Conservation (phyloP, 768 basidiomycete genomes). For the Auricularia sp. region DNA sequence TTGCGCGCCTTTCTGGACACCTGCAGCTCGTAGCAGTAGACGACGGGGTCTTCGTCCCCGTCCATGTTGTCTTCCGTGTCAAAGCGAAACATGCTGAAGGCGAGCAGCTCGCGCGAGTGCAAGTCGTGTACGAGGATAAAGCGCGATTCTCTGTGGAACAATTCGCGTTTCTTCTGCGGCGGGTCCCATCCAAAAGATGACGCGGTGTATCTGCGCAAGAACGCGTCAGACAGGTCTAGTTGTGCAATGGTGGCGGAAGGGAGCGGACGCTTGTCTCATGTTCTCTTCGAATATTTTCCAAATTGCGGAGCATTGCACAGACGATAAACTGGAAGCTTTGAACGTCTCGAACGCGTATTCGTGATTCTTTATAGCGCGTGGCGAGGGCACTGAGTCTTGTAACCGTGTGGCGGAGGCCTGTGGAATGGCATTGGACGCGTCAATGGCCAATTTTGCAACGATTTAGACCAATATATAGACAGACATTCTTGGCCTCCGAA, state of each 20-base stretch:
- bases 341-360: conserved; percentile 13
- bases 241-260: neutral
- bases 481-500: neutral
- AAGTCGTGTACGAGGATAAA: conserved; percentile 34
- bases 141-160: conserved; percentile 51
- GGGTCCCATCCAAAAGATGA: conserved; percentile 65
- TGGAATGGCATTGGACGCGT: neutral
- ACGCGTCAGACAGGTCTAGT: neutral
- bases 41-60: conserved; percentile 31
- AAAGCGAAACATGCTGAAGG: conserved; percentile 59
- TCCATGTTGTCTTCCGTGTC: conserved; percentile 43
- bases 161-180: conserved; percentile 40
- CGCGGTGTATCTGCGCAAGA: conserved; percentile 34
- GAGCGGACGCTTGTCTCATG: conserved; percentile 37
- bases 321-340: conserved; percentile 24
- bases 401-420: neutral
- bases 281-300: conserved; percentile 47
- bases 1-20: conserved; percentile 30
- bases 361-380: neutral
- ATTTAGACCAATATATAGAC: neutral
- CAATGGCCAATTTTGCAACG: neutral
- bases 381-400: neutral
- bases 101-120: conserved; percentile 21
- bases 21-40: conserved; percentile 82
- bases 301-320: conserved; percentile 30